phyloP scores from a whole-genome alignment of 805 yeast species.

The Saccharomycopsis malanga region DNA sequence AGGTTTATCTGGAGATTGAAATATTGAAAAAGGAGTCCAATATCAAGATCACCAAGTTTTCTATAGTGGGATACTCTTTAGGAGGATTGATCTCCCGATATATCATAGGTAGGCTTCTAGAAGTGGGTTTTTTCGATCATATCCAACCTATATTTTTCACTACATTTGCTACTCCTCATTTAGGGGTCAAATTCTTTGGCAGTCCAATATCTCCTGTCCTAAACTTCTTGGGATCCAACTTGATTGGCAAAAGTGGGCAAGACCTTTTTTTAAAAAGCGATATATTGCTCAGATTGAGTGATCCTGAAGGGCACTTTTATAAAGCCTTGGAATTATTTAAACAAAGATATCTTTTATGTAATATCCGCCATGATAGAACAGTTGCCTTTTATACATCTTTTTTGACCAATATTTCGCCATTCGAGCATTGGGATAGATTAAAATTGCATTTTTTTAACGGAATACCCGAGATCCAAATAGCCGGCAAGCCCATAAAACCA shows the following conservation, averaged over 20 bases:
- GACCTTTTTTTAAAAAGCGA: slow-evolving; percentile 57
- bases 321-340: slow-evolving; percentile 53
- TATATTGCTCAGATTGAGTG: slow-evolving; percentile 46
- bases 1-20: slow-evolving; percentile 43
- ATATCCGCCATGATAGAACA: slow-evolving; percentile 73
- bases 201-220: slow-evolving; percentile 29
- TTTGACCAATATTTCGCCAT: slow-evolving; percentile 69
- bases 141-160: slow-evolving; percentile 58
- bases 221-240: slow-evolving; percentile 45
- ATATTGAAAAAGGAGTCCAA: slow-evolving; percentile 29
- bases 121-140: slow-evolving; percentile 44
- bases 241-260: slow-evolving; percentile 62
- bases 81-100: slow-evolving; percentile 85
- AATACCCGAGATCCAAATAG: slow-evolving; percentile 30
- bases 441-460: slow-evolving; percentile 42
- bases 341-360: slow-evolving; percentile 57
- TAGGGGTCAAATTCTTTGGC: slow-evolving; percentile 51
- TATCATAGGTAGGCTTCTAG: slow-evolving; percentile 64
- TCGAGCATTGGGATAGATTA: slow-evolving; percentile 47
- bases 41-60: slow-evolving; percentile 45
- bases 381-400: slow-evolving; percentile 83
- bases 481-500: slow-evolving; percentile 35
- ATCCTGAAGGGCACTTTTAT: slow-evolving; percentile 42
- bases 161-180: slow-evolving; percentile 75
- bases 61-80: slow-evolving; percentile 80